Percentiles rank a stretch among this genome's conserved stretches.
Conservation (phyloP, 2,329 filamentous ascomycete genomes). For the Bipolaris bicolor region DNA sequence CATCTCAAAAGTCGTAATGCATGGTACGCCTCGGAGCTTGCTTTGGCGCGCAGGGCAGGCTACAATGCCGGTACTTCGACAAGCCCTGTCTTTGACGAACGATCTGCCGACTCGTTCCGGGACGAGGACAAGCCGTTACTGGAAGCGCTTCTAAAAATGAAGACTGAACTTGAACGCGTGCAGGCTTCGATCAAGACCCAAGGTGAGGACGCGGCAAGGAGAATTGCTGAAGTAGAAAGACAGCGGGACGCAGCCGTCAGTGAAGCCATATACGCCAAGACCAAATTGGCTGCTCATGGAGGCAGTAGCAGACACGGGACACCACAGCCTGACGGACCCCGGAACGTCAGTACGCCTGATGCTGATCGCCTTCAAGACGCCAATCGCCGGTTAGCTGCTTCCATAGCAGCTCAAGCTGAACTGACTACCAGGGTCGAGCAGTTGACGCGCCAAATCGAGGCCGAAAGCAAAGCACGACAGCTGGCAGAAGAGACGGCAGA, state of each 20-base stretch:
- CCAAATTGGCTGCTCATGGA: slow-evolving; percentile 83
- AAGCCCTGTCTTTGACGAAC: slow-evolving; percentile 76
- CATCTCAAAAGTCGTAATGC: slow-evolving; percentile 84
- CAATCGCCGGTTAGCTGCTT: slow-evolving; percentile 79
- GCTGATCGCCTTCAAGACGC: slow-evolving; percentile 76
- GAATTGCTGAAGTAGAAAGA: slow-evolving; percentile 92
- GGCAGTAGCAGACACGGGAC: slow-evolving; percentile 68
- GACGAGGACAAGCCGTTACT: slow-evolving; percentile 92
- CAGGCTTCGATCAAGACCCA: slow-evolving; percentile 90
- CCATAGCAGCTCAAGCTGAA: slow-evolving; percentile 78
- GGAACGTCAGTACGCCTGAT: slow-evolving; percentile 64
- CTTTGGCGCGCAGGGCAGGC: slow-evolving; percentile 86
- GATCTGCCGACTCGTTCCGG: slow-evolving; percentile 77
- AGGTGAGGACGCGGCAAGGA: slow-evolving; percentile 80
- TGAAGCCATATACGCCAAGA: slow-evolving; percentile 93
- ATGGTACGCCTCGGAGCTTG: slow-evolving; percentile 95
- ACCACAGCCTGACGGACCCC: slow-evolving; percentile 61
- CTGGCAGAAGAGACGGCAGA: slow-evolving; percentile 87
- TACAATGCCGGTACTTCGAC: slow-evolving; percentile 76
- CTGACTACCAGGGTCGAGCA: slow-evolving; percentile 78
- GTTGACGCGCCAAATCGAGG: slow-evolving; percentile 72
- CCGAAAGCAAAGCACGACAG: slow-evolving; percentile 80
- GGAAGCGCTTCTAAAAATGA: slow-evolving; percentile 91
- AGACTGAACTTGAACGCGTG: slow-evolving; percentile 84
- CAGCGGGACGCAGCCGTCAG: slow-evolving; percentile 93